A percentile compares a stretch with the other conserved stretches of the same genome.
Conservation (phyloP, 371 early-diverging fungal genomes). For the Saksenaea vasiformis region DNA sequence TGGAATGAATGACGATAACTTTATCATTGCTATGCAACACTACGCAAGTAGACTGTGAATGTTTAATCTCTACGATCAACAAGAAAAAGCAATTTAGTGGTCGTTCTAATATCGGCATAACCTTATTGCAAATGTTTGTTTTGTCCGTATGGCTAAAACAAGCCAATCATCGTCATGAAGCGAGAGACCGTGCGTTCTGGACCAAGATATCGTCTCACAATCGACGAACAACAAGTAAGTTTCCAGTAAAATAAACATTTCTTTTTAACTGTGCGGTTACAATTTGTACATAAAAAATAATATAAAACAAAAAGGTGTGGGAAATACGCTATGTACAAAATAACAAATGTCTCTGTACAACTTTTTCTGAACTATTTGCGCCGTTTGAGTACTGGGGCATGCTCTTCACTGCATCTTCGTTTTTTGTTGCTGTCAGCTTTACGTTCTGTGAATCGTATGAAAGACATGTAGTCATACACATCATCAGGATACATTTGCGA, state of each 20-base stretch:
- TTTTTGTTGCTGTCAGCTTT: not conserved
- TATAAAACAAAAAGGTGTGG: not conserved
- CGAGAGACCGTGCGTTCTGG: no score
- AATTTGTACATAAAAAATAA: conserved; percentile 2
- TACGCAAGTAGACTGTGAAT: no score
- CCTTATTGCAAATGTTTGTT: no score
- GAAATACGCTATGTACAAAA: not conserved
- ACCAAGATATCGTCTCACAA: no score
- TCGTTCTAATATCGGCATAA: no score
- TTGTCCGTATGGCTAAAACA: no score
- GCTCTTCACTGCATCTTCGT: not conserved
- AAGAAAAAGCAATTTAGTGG: no score
- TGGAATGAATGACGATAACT: no score
- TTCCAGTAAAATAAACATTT: not conserved
- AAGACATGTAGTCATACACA: conserved; percentile 33
- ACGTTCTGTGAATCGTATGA: conserved; percentile 18
- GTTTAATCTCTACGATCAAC: no score
- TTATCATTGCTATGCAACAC: no score
- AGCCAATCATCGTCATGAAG: no score
- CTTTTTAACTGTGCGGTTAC: not conserved
- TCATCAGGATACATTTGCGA: conserved; percentile 16
- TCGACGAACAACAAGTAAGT: not conserved
- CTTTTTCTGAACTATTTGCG: not conserved
- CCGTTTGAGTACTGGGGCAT: not conserved
- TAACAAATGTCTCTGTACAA: not conserved